Evolutionary conservation across 2,329 filamentous ascomycete species (phyloP), one percentile per base, ranked within the genome.

Genomic region (Aspergillus sp.): DNA sequence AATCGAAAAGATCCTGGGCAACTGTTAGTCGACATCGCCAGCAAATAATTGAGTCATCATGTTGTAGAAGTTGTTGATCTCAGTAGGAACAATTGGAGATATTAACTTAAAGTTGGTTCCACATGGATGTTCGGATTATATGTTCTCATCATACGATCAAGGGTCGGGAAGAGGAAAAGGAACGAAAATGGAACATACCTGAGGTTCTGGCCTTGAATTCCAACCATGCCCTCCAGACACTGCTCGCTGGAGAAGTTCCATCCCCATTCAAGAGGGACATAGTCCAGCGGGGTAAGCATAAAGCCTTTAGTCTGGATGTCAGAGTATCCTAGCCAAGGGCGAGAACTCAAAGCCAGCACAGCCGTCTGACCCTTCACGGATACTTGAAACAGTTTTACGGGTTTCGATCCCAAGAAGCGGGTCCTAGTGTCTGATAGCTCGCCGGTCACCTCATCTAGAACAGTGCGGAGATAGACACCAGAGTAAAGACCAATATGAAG

Each of bases 161-260:
- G 42, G 51, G 20, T 49, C 32, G 35, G 30, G 33, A 45, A n/a
- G 43, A 13, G 22, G 14, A 56, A 57, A 56, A 54, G 10, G 20
- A 17, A 41, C 49, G 47, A 54, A 13, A 51, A 75, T 74, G 45
- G 45, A 56, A 76, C 82, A 56, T 85, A 95, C 91, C 90, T 83
- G 60, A 95, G 73, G 68, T 90, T 94, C 70, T 93, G 88, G 45
- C 86, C 90, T 73, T 95, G 89, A 55, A 96, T 93, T 54, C 91
- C 92, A 49, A 96, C 93, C 79, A 96, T 93, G 51, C 92, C 92
- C 73, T 96, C 89, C 41, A 88, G 85, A 64, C 92, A 96, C 70
- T 96, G 89, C 68, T 96, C 90, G 66, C 92, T 96, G 70, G 89
- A 93, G 68, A 99, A 97, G 64, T 94, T 96, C 87, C 92, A 96